These are phyloP conservation scores for Barbatosphaeria neglecta DNA, from an alignment of 495 filamentous ascomycete species.

Conservation along the genomic window DNA sequence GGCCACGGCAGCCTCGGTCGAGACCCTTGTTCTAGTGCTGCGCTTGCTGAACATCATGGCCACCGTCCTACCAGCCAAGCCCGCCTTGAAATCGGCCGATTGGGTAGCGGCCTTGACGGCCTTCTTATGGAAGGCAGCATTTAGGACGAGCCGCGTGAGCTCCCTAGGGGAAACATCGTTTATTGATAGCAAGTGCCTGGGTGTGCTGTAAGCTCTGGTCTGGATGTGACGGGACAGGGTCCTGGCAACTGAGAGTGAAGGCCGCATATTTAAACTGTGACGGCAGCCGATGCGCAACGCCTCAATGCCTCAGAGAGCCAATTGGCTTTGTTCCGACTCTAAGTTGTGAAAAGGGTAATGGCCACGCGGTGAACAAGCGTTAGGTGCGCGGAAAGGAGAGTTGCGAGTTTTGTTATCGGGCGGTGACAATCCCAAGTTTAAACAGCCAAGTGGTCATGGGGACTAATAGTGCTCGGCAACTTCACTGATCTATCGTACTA, in stretches of 20 bases:
- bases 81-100: slow-evolving; percentile 38
- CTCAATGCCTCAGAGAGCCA: too few relatives aligned
- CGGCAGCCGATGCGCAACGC: too few relatives aligned
- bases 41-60: slow-evolving; percentile 96
- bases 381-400: too few relatives aligned
- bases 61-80: slow-evolving; percentile 64
- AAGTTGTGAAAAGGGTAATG: too few relatives aligned
- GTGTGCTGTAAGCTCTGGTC: slow-evolving; percentile 24
- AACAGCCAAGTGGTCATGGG: too few relatives aligned
- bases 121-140: slow-evolving; percentile 64
- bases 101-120: slow-evolving; percentile 62
- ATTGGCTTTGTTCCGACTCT: too few relatives aligned
- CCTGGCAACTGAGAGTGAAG: slow-evolving; percentile 3
- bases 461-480: too few relatives aligned
- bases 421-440: too few relatives aligned
- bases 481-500: too few relatives aligned
- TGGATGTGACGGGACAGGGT: slow-evolving; percentile 2
- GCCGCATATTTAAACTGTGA: slow-evolving; percentile 5
- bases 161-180: slow-evolving; percentile 71
- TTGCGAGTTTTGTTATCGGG: too few relatives aligned
- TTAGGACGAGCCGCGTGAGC: slow-evolving; percentile 67
- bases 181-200: slow-evolving; percentile 82
- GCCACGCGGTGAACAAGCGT: too few relatives aligned
- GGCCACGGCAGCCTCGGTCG: slow-evolving; percentile 76
- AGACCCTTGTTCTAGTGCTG: slow-evolving; percentile 83